phyloP scores from a whole-genome alignment of 805 yeast genomes.

The Hemisphaericaspora nanyangensis region DNA sequence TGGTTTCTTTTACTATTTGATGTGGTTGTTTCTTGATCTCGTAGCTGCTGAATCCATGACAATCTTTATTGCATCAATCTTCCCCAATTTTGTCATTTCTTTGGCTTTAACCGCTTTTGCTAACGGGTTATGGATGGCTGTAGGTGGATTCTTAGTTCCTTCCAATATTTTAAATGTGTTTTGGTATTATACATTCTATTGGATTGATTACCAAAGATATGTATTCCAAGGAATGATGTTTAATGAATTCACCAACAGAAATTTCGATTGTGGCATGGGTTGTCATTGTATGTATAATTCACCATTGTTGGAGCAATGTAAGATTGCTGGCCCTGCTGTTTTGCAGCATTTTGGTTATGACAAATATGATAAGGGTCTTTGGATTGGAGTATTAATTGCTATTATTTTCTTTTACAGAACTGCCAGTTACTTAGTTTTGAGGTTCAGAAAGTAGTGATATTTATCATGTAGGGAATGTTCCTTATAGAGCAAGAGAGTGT shows the following conservation, averaged over 20 bases:
- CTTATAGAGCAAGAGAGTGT: too few species aligned
- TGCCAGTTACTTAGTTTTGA: slow-evolving; percentile 22
- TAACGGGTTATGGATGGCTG: slow-evolving; percentile 44
- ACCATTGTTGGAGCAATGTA: slow-evolving; percentile 23
- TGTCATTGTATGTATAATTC: slow-evolving; percentile 35
- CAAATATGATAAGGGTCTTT: slow-evolving; percentile 21
- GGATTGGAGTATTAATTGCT: slow-evolving; percentile 32
- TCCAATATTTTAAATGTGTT: slow-evolving; percentile 29
- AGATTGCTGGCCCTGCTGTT: slow-evolving; percentile 31
- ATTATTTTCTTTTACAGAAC: slow-evolving; percentile 26
- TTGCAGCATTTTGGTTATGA: slow-evolving; percentile 28
- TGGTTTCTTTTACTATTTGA: slow-evolving; percentile 30
- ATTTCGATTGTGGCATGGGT: slow-evolving; percentile 26
- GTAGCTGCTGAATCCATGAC: slow-evolving; percentile 41
- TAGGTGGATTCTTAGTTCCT: slow-evolving; percentile 37
- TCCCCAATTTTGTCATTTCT: slow-evolving; percentile 35
- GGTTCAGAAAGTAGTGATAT: slow-evolving; percentile 1
- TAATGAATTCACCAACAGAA: slow-evolving; percentile 28
- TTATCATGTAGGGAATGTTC: too few species aligned
- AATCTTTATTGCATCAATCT: slow-evolving; percentile 27
- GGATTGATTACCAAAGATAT: slow-evolving; percentile 39
- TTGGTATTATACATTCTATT: slow-evolving; percentile 40
- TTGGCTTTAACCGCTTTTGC: slow-evolving; percentile 38
- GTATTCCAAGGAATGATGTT: slow-evolving; percentile 44
- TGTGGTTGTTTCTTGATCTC: slow-evolving; percentile 37